These are phyloP conservation scores for Dicorynia guianensis DNA, from an alignment of 306 rosid genomes.

Conservation along the genomic window DNA sequence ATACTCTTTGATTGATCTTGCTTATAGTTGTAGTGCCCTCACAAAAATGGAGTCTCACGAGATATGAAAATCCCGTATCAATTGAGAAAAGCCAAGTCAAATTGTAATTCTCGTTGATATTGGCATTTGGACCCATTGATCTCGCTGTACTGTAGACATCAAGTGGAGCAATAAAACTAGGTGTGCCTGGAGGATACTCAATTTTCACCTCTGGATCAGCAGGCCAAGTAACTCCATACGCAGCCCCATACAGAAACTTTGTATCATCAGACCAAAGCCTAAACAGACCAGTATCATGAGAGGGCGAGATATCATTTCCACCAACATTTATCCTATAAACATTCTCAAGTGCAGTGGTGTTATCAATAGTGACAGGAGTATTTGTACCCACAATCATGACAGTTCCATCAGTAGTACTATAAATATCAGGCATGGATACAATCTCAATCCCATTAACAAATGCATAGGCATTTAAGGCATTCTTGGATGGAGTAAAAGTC, in stretches of 20 bases:
- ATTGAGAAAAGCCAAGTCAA: constrained; percentile 82
- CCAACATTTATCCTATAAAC: constrained; percentile 83
- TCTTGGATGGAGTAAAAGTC: constrained; percentile 70
- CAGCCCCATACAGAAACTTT: constrained; percentile 67
- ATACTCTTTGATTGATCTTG: constrained; percentile 63
- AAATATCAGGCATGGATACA: constrained; percentile 86
- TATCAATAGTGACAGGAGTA: constrained; percentile 49
- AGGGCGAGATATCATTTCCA: constrained; percentile 82
- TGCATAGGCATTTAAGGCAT: constrained; percentile 65
- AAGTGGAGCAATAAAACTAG: constrained; percentile 67
- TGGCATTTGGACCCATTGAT: constrained; percentile 74
- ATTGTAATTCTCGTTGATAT: constrained; percentile 71
- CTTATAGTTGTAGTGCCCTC: constrained; percentile 60
- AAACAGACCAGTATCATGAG: constrained; percentile 78
- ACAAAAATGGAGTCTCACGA: constrained; percentile 93
- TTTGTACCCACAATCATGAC: constrained; percentile 57
- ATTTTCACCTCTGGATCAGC: constrained; percentile 61
- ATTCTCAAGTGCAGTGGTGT: constrained; percentile 74
- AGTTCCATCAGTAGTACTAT: constrained; percentile 50
- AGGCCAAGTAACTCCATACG: constrained; percentile 60
- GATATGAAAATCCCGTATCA: constrained; percentile 80
- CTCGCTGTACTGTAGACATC: constrained; percentile 82
- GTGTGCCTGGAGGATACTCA: constrained; percentile 52
- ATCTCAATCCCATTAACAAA: constrained; percentile 97
- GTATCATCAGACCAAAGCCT: constrained; percentile 88